A percentile compares a stretch with the other conserved stretches of the same genome.
phyloP scores from a whole-genome alignment of 768 basidiomycete species.

The Calvatia gigantea region DNA sequence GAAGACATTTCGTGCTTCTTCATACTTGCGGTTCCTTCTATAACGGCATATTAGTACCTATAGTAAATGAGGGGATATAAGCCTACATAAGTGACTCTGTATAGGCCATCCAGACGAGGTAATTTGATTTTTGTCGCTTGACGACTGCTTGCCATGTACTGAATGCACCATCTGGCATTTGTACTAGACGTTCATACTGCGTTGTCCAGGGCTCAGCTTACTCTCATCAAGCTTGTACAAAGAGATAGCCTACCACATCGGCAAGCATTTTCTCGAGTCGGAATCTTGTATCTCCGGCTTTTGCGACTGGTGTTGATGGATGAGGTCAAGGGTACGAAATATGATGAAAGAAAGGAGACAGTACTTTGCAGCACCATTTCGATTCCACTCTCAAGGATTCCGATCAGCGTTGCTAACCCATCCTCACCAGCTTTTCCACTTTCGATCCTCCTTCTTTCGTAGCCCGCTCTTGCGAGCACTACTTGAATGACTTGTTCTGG shows the following conservation, averaged over 20 bases:
- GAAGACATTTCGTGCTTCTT: conserved; percentile 66
- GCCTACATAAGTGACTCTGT: conserved; percentile 72
- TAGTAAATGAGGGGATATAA: conserved; percentile 1
- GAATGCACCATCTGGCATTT: conserved; percentile 49
- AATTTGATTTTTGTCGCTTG: conserved; percentile 67
- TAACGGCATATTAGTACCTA: conserved; percentile 1
- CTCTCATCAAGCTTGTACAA: neutral
- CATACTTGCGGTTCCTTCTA: conserved; percentile 51
- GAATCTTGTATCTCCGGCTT: conserved; percentile 69
- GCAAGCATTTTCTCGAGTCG: conserved; percentile 83
- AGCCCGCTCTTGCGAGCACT: conserved; percentile 61
- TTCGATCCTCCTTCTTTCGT: conserved; percentile 52
- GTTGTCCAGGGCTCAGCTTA: neutral
- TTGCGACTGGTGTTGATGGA: conserved; percentile 41
- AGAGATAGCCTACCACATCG: conserved; percentile 50
- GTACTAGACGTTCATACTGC: conserved; percentile 45
- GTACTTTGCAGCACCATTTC: conserved; percentile 56
- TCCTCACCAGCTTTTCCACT: conserved; percentile 46
- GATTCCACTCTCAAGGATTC: conserved; percentile 61
- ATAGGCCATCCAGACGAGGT: conserved; percentile 72
- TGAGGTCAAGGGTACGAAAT: neutral
- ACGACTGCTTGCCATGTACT: conserved; percentile 63
- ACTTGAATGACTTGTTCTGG: conserved; percentile 64
- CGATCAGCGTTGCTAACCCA: conserved; percentile 48
- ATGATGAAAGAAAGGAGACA: conserved; percentile 15